These are phyloP conservation scores for Ceratocystis papillata DNA, from an alignment of 2,329 filamentous ascomycete genomes.

Conservation along the genomic window DNA sequence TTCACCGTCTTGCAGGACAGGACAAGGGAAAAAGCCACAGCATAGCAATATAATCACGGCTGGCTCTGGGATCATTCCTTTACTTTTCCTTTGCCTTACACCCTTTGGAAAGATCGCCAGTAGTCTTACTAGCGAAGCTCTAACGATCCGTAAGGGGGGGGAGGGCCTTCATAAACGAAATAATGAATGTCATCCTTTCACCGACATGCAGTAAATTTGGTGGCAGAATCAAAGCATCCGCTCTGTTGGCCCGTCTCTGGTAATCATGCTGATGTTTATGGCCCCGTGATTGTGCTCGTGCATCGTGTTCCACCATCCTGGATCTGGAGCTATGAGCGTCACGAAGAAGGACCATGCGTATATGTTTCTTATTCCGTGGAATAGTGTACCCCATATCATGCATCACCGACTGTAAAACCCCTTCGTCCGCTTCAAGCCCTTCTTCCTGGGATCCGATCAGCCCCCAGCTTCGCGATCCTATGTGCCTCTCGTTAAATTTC, in stretches of 20 bases:
- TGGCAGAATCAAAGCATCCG: neutral
- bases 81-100: neutral
- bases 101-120: neutral
- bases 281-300: too few species aligned
- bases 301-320: neutral
- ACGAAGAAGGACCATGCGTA: constrained; percentile 7
- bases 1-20: neutral
- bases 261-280: neutral
- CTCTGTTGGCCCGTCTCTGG: neutral
- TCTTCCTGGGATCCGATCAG: neutral
- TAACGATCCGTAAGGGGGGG: neutral
- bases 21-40: constrained; percentile 8
- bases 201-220: neutral
- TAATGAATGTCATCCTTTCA: constrained; percentile 2
- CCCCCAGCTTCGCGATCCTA: neutral
- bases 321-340: constrained; percentile 6
- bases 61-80: neutral
- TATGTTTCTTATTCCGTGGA: constrained; percentile 11
- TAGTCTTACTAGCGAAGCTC: neutral
- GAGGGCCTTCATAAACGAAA: neutral
- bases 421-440: neutral
- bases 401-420: neutral
- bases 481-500: neutral
- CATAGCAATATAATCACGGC: neutral
- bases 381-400: neutral